Percentiles rank a stretch among this genome's conserved stretches.
Conservation (phyloP, 176 grass and related monocot species). For the Poa annua region DNA sequence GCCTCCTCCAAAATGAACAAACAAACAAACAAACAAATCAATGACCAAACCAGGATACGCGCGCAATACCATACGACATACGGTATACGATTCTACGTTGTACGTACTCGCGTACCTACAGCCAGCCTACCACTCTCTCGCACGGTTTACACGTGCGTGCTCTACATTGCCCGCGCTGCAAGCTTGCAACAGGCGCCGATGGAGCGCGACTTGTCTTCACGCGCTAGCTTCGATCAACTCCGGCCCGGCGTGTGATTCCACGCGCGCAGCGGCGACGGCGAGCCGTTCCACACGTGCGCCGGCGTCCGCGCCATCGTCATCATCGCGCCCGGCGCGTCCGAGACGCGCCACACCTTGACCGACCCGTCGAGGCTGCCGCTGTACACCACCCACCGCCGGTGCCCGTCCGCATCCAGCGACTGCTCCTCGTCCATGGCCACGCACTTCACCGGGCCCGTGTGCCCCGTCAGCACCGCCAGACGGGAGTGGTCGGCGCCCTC, state of each 20-base stretch:
- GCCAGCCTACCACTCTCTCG: not conserved
- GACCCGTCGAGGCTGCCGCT: conserved; percentile 94
- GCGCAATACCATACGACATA: not conserved
- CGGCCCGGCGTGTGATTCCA: conserved; percentile 30
- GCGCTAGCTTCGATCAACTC: not conserved
- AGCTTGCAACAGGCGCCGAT: not conserved
- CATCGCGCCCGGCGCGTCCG: not conserved
- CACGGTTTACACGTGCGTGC: conserved; percentile 30
- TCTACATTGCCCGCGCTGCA: not conserved
- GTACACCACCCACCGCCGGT: conserved; percentile 47
- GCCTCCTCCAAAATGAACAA: not conserved
- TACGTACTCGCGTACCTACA: conserved; percentile 11
- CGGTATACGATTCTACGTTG: not conserved
- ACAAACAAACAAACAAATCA: not conserved
- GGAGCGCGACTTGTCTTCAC: not conserved
- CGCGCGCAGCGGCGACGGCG: conserved; percentile 13
- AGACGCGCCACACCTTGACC: conserved; percentile 60
- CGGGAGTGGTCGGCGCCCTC: conserved; percentile 49
- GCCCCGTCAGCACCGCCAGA: conserved; percentile 53
- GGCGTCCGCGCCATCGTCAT: not conserved
- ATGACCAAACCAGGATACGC: conserved; percentile 3
- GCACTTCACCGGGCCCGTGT: conserved; percentile 80
- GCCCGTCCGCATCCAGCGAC: not conserved
- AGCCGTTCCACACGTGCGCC: not conserved
- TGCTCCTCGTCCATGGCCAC: conserved; percentile 60